These are phyloP conservation scores for Tricholoma saponaceum DNA, from an alignment of 768 basidiomycete genomes.

Conservation along the genomic window DNA sequence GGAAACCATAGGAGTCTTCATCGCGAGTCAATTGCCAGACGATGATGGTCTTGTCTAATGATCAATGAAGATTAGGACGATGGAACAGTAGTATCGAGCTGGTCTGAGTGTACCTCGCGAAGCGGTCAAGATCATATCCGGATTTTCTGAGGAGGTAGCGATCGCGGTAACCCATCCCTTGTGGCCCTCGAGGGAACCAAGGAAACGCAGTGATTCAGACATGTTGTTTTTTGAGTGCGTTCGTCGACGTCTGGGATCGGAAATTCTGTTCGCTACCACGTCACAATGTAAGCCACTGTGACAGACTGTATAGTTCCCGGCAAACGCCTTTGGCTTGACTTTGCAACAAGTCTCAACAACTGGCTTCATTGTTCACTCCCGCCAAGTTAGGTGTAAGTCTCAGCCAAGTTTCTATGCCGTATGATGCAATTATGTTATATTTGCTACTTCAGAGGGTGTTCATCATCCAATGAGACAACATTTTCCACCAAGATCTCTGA, in stretches of 20 bases:
- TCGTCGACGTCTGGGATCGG: conserved; percentile 22
- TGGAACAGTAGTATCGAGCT: conserved; percentile 1
- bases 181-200: conserved; percentile 90
- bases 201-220: conserved; percentile 85
- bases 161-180: conserved; percentile 98
- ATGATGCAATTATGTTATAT: conserved; percentile 54
- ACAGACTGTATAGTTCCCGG: conserved; percentile 59
- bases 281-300: conserved; percentile 61
- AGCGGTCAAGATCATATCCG: conserved; percentile 97
- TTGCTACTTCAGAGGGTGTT: conserved; percentile 86
- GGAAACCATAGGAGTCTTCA: conserved; percentile 88
- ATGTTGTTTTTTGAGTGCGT: conserved; percentile 41
- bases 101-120: conserved; percentile 72
- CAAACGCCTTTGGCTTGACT: conserved; percentile 18
- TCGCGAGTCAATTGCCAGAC: conserved; percentile 98
- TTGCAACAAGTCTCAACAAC: not conserved
- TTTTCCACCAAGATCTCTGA: conserved; percentile 85
- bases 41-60: conserved; percentile 97
- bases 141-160: conserved; percentile 97
- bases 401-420: not conserved
- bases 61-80: conserved; percentile 18
- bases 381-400: not conserved
- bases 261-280: conserved; percentile 28
- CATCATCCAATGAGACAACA: conserved; percentile 63
- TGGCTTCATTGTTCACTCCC: too few relatives aligned